Evolutionary conservation across 495 filamentous ascomycete species (phyloP).

Genomic region (Hyphodiscus hymeniophilus): DNA sequence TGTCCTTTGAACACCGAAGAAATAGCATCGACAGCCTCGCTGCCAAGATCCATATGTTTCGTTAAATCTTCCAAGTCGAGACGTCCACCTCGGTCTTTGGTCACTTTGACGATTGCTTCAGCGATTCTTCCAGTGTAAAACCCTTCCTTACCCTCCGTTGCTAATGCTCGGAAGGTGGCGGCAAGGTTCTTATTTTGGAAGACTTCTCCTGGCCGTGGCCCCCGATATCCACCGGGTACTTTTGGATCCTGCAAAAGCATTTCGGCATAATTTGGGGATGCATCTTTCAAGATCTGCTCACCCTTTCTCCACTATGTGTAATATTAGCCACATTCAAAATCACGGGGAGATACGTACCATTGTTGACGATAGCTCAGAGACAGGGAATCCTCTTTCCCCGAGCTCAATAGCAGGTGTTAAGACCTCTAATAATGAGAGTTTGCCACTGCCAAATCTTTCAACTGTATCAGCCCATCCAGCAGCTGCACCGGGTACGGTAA

Average conservation of each 20-base stretch:
- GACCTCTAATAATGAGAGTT: constrained; percentile 68
- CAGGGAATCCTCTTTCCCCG: constrained; percentile 83
- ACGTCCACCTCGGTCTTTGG: constrained; percentile 67
- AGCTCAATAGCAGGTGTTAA: constrained; percentile 77
- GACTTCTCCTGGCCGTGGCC: constrained; percentile 77
- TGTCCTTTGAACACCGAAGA: constrained; percentile 70
- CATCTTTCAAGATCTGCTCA: constrained; percentile 51
- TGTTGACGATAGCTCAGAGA: constrained; percentile 66
- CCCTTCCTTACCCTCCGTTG: constrained; percentile 72
- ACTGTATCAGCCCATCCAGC: constrained; percentile 92
- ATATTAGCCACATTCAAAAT: constrained; percentile 6
- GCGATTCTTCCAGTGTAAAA: constrained; percentile 87
- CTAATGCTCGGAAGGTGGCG: constrained; percentile 72
- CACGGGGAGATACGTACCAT: constrained; percentile 45
- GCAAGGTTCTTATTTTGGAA: constrained; percentile 79
- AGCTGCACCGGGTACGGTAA: constrained; percentile 82
- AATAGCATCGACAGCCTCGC: constrained; percentile 73
- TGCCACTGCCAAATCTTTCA: constrained; percentile 87
- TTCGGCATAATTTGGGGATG: constrained; percentile 77
- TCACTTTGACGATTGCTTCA: constrained; percentile 67
- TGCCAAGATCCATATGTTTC: constrained; percentile 63
- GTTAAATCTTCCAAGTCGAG: constrained; percentile 73
- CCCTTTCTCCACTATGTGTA: constrained; percentile 53
- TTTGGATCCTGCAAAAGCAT: constrained; percentile 69
- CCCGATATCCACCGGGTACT: constrained; percentile 53